Evolutionary conservation across 805 yeast genomes (phyloP).

Genomic region (Candida pseudofarinosa): DNA sequence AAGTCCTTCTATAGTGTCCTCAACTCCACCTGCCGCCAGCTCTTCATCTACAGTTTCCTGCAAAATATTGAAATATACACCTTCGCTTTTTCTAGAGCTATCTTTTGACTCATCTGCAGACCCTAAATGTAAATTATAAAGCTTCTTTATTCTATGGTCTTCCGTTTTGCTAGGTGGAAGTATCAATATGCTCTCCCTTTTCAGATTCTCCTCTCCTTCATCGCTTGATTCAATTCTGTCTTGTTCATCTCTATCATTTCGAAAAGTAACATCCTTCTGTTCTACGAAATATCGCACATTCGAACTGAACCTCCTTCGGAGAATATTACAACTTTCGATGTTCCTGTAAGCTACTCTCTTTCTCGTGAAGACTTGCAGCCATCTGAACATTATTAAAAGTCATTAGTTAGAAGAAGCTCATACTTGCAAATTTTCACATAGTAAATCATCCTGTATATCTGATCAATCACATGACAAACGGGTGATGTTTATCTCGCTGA

Average conservation of each 20-base stretch:
- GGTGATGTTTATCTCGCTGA: neutral
- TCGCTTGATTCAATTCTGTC: neutral
- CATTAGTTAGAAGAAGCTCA: neutral
- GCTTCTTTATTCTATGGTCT: constrained; percentile 13
- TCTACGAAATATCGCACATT: neutral
- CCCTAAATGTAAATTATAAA: constrained; percentile 9
- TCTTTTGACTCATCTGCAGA: neutral
- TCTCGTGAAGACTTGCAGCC: neutral
- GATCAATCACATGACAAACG: neutral
- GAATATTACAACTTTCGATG: no score
- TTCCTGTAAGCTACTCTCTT: neutral
- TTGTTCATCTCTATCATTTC: neutral
- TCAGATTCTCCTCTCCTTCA: neutral
- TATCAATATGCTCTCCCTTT: constrained; percentile 11
- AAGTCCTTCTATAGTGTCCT: constrained; percentile 8
- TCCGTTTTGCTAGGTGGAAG: constrained; percentile 15
- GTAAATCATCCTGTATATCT: neutral
- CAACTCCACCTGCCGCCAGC: constrained; percentile 1
- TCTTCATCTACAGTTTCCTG: constrained; percentile 3
- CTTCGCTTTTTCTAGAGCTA: neutral
- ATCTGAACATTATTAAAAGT: neutral
- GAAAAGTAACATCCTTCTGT: neutral
- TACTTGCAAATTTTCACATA: neutral
- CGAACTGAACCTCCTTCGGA: neutral
- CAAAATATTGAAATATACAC: neutral